Percentiles rank a stretch among this genome's conserved stretches.
phyloP scores from a whole-genome alignment of 208 protist genomes.

The Trypanosoma rangeli region DNA sequence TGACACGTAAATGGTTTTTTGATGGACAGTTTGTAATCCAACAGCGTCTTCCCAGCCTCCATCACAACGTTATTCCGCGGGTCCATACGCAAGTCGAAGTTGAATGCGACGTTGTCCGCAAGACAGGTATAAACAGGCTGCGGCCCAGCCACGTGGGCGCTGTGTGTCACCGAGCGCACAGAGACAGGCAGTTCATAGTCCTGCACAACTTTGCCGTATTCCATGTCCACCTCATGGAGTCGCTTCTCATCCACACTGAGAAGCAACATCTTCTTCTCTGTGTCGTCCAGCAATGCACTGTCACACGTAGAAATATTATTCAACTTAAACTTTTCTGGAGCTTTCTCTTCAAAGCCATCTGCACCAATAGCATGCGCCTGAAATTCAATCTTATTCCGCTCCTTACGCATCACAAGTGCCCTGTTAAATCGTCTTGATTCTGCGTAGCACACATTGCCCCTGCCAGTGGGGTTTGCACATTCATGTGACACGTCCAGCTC shows the following conservation, averaged over 20 bases:
- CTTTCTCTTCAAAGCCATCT: conserved; percentile 37
- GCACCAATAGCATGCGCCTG: conserved; percentile 27
- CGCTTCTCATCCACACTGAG: conserved; percentile 36
- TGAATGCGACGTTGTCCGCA: conserved; percentile 51
- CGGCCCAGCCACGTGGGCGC: conserved; percentile 39
- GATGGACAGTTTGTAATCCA: conserved; percentile 41
- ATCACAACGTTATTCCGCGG: conserved; percentile 41
- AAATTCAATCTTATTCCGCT: conserved; percentile 17
- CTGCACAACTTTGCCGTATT: conserved; percentile 47
- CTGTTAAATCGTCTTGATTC: conserved; percentile 50
- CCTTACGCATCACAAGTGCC: conserved; percentile 44
- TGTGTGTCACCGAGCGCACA: conserved; percentile 38
- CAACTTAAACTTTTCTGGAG: conserved; percentile 29
- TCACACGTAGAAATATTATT: conserved; percentile 29
- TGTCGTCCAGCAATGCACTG: conserved; percentile 45
- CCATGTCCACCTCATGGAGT: conserved; percentile 49
- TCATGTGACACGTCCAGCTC: conserved; percentile 39
- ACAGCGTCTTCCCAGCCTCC: conserved; percentile 36
- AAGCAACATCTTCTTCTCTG: conserved; percentile 45
- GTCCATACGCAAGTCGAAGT: conserved; percentile 66
- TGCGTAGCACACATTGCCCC: conserved; percentile 50
- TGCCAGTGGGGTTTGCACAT: conserved; percentile 23
- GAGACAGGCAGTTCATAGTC: conserved; percentile 37
- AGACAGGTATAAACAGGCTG: conserved; percentile 57
- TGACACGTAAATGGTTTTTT: conserved; percentile 54